phyloP scores from a whole-genome alignment of 2,329 filamentous ascomycete genomes.

The Lecanosticta acicola region DNA sequence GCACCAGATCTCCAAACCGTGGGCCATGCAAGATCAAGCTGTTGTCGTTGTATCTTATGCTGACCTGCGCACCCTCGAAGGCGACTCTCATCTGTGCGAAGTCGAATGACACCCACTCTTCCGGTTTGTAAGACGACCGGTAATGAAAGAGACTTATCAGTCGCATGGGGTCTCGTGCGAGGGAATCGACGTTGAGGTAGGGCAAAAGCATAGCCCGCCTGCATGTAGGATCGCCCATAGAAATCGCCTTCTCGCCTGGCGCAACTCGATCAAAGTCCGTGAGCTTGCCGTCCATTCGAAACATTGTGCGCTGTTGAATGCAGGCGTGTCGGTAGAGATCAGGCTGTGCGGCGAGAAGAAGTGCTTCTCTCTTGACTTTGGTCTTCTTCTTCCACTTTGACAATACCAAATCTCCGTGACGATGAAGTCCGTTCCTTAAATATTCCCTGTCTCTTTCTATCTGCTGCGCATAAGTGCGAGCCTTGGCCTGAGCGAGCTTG shows the following conservation, averaged over 20 bases:
- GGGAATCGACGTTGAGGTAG: slow-evolving; percentile 5
- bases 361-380: background rate
- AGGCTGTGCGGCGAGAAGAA: slow-evolving; percentile 1
- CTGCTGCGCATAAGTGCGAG: no score
- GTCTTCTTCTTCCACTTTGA: slow-evolving; percentile 1
- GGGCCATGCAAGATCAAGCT: background rate
- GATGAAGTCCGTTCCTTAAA: background rate
- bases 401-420: background rate
- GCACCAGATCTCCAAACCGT: background rate
- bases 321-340: background rate
- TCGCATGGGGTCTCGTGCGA: slow-evolving; percentile 6
- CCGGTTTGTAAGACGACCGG: slow-evolving; percentile 3
- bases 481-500: no score
- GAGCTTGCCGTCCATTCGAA: background rate
- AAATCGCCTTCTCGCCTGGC: no score
- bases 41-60: background rate
- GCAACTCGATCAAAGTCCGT: background rate
- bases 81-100: background rate
- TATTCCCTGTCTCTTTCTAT: background rate
- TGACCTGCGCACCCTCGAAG: background rate
- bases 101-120: slow-evolving; percentile 13
- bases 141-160: slow-evolving; percentile 13
- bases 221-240: background rate
- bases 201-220: background rate
- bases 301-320: background rate